Percentiles rank a stretch among this genome's conserved stretches.
These are phyloP conservation scores for Penicillium sclerotiorum DNA, from an alignment of 2,329 filamentous ascomycete genomes.

Conservation along the genomic window DNA sequence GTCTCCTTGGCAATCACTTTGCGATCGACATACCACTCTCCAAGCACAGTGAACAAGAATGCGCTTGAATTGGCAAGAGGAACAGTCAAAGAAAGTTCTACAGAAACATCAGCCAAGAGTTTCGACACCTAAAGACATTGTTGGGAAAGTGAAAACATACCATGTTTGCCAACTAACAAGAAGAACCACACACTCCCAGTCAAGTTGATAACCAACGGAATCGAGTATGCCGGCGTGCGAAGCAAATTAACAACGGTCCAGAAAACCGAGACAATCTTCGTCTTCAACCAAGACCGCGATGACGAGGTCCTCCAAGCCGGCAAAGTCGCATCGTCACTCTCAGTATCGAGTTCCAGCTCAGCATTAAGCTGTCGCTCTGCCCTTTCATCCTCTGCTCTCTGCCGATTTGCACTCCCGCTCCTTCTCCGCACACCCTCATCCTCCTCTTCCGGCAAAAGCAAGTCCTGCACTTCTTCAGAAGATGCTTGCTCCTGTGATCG, in stretches of 20 bases:
- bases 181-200: slow-evolving; percentile 98
- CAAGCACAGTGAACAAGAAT: slow-evolving; percentile 92
- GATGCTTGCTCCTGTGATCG: slow-evolving; percentile 10
- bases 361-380: slow-evolving; percentile 45
- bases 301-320: slow-evolving; percentile 31
- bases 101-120: neutral
- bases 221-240: slow-evolving; percentile 77
- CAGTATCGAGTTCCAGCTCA: slow-evolving; percentile 19
- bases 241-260: slow-evolving; percentile 79
- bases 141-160: too few relatives aligned
- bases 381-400: slow-evolving; percentile 20
- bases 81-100: slow-evolving; percentile 89
- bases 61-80: slow-evolving; percentile 93
- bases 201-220: slow-evolving; percentile 83
- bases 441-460: slow-evolving; percentile 12
- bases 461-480: slow-evolving; percentile 15
- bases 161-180: slow-evolving; percentile 85
- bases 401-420: slow-evolving; percentile 18
- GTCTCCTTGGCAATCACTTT: slow-evolving; percentile 89
- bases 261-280: slow-evolving; percentile 64
- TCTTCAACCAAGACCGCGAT: slow-evolving; percentile 59
- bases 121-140: slow-evolving; percentile 5
- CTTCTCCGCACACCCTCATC: slow-evolving; percentile 13
- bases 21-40: slow-evolving; percentile 91
- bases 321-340: slow-evolving; percentile 26